phyloP scores from a whole-genome alignment of 257 asterid genomes.

The Nicotiana undulata region DNA sequence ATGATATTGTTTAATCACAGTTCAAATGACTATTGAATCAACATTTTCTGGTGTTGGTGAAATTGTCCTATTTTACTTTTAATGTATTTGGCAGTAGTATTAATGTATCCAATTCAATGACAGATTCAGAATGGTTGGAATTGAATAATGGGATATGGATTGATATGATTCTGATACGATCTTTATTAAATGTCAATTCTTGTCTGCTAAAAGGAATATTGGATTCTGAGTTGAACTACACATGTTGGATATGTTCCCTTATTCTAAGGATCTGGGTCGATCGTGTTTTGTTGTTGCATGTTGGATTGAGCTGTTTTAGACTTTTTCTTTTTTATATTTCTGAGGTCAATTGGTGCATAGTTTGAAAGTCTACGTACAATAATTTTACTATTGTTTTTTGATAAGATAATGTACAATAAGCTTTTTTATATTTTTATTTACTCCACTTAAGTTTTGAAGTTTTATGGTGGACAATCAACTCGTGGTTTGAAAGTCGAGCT shows the following conservation, averaged over 20 bases:
- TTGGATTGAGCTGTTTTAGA: constrained; percentile 2
- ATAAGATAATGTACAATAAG: too few species aligned
- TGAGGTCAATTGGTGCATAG: too few species aligned
- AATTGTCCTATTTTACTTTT: background rate
- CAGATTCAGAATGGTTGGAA: constrained; percentile 34
- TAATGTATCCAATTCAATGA: constrained; percentile 14
- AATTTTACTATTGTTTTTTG: too few species aligned
- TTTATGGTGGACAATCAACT: too few species aligned
- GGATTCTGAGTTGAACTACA: constrained; percentile 54
- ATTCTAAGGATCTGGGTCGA: background rate
- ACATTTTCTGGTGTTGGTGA: background rate
- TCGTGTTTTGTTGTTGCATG: background rate
- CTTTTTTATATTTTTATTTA: too few species aligned
- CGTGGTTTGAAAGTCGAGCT: too few species aligned
- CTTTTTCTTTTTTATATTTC: background rate
- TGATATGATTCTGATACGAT: constrained; percentile 75
- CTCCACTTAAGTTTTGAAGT: too few species aligned
- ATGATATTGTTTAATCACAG: background rate
- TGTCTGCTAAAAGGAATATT: constrained; percentile 66
- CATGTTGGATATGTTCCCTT: constrained; percentile 28
- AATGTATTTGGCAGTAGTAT: background rate
- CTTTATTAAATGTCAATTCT: constrained; percentile 42
- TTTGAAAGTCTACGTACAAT: too few species aligned
- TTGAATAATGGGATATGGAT: constrained; percentile 24
- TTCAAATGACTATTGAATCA: background rate